phyloP scores from a whole-genome alignment of 2,329 filamentous ascomycete genomes.

The Arthrobotrys sphaeroides region DNA sequence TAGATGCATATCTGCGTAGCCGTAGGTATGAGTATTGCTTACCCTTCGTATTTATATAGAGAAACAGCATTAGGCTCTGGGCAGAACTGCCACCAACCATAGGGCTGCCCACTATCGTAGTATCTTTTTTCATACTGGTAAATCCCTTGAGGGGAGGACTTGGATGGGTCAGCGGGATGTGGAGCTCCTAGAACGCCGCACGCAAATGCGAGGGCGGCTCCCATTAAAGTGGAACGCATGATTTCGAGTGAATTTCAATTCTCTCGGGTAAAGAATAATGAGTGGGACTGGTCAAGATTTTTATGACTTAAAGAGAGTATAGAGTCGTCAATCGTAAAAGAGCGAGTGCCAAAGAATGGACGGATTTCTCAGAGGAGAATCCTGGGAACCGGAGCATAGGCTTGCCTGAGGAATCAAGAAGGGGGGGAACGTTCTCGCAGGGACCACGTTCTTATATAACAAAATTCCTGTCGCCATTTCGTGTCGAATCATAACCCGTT shows the following conservation, averaged over 20 bases:
- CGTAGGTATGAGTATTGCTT: too few relatives aligned
- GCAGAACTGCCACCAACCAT: not conserved
- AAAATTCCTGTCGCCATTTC: not conserved
- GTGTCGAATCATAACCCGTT: too few relatives aligned
- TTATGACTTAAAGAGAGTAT: not conserved
- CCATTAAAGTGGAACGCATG: not conserved
- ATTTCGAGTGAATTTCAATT: not conserved
- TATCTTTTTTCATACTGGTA: not conserved
- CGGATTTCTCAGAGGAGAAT: not conserved
- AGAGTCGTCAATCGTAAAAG: not conserved
- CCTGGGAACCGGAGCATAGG: not conserved
- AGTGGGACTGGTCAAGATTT: not conserved
- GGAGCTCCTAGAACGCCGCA: not conserved
- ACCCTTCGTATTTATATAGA: not conserved
- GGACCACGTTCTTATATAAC: not conserved
- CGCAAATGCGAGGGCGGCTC: not conserved
- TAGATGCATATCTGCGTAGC: too few relatives aligned
- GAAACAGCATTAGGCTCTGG: not conserved
- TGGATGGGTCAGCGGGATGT: not conserved
- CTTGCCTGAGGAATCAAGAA: not conserved
- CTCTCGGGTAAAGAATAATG: not conserved
- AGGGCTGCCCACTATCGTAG: not conserved
- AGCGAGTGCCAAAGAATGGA: not conserved
- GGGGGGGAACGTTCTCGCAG: not conserved
- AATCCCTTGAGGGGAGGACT: not conserved